phyloP scores from a whole-genome alignment of 2,329 filamentous ascomycete species.

The Ceratocystis destructans region DNA sequence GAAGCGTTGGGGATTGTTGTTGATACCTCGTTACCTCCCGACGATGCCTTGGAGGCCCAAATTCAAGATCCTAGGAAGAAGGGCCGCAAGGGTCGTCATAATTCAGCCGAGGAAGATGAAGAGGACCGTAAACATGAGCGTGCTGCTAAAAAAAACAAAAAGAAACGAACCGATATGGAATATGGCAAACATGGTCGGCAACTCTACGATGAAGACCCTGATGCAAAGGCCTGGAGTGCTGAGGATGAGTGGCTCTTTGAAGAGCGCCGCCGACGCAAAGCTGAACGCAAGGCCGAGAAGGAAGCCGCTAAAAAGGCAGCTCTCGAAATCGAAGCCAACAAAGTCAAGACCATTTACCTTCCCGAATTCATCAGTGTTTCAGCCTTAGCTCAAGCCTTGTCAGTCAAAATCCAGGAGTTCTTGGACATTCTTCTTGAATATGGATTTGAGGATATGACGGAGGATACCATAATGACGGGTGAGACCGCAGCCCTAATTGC shows the following conservation, averaged over 20 bases:
- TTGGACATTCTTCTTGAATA: slow-evolving; percentile 63
- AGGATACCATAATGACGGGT: slow-evolving; percentile 75
- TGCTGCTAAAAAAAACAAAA: slow-evolving; percentile 9
- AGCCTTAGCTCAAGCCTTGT: slow-evolving; percentile 63
- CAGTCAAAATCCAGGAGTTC: slow-evolving; percentile 57
- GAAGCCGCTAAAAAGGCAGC: slow-evolving; percentile 15
- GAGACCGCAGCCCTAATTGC: slow-evolving; percentile 85
- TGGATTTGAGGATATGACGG: slow-evolving; percentile 74
- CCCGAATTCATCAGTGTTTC: slow-evolving; percentile 87
- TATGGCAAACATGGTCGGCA: neutral
- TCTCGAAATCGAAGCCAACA: slow-evolving; percentile 27
- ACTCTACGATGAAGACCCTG: slow-evolving; percentile 12
- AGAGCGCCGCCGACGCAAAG: slow-evolving; percentile 14
- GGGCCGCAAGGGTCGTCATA: slow-evolving; percentile 6
- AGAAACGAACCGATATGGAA: slow-evolving; percentile 10
- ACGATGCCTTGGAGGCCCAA: neutral
- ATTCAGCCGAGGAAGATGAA: slow-evolving; percentile 11
- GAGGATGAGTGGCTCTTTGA: slow-evolving; percentile 17
- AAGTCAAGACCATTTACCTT: slow-evolving; percentile 50
- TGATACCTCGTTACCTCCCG: neutral
- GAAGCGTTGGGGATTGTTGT: slow-evolving; percentile 15
- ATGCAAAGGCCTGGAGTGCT: slow-evolving; percentile 12
- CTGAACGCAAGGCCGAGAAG: slow-evolving; percentile 16
- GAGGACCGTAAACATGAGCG: neutral
- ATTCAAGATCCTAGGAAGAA: neutral